These are phyloP conservation scores for Nicotiana otophora DNA, from an alignment of 257 asterid species.

Conservation along the genomic window DNA sequence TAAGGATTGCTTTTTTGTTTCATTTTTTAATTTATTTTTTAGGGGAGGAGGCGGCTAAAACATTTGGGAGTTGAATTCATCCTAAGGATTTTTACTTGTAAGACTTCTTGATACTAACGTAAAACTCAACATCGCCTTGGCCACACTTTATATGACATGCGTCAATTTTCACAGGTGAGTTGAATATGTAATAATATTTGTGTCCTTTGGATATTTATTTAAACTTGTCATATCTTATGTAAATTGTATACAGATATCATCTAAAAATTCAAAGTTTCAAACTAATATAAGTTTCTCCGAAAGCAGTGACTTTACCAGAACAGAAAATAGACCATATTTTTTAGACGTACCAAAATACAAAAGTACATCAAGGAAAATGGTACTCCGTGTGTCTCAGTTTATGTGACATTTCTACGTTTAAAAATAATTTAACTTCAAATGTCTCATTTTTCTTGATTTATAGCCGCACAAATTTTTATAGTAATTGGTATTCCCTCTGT, in stretches of 20 bases:
- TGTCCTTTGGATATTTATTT: neutral
- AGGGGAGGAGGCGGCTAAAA: neutral
- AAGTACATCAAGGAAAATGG: neutral
- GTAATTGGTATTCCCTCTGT: too few relatives aligned
- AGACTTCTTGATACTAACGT: neutral
- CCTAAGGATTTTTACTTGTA: neutral
- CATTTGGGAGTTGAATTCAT: neutral
- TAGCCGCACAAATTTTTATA: too few relatives aligned
- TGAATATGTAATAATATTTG: neutral
- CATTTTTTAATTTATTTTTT: neutral
- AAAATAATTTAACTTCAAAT: too few relatives aligned
- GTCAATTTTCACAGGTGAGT: neutral
- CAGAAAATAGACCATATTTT: neutral
- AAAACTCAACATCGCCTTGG: neutral
- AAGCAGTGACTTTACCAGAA: neutral
- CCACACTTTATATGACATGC: neutral
- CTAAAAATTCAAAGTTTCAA: neutral
- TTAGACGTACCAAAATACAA: neutral
- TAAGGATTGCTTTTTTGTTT: neutral
- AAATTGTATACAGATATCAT: neutral
- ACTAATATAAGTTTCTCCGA: neutral
- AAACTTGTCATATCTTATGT: neutral
- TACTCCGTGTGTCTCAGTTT: too few relatives aligned
- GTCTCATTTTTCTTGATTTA: too few relatives aligned
- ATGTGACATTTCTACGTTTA: too few relatives aligned